Evolutionary conservation across 306 rosid genomes (phyloP), one percentile per base, ranked within the genome.

Genomic region (barrel medic (Medicago truncatula)): DNA sequence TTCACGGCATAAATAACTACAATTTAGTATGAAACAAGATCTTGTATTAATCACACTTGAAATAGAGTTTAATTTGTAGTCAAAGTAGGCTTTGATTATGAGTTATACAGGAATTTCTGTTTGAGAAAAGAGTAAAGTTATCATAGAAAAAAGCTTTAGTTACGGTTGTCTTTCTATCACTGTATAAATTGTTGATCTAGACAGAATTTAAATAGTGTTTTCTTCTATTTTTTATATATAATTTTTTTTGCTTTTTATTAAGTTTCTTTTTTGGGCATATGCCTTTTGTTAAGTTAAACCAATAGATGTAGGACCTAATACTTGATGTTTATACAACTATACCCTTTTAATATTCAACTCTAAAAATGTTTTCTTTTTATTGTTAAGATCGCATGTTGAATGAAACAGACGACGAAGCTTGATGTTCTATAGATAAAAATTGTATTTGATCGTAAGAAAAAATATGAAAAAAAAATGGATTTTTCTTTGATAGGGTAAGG

Each of bases 41-140:
- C 21, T 28, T 61, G 34, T 72, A 62, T 9, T 13, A 70, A 61
- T 60, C 28, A 23, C 18, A 17, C 34, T 64, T 68, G 57, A 12
- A 13, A 28, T n/a, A 16, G 12, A 5, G 39, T 67, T 69, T 12
- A 39, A 36, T 38, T 62, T 40, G 36, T 50, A n/a, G 71, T 58
- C 9, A 58, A 58, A 58, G 31, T 54, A 20, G 3, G 64, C 64
- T 23, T 58, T 58, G 36, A 58, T 13, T 23, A 58, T 21, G 36
- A 23, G 16, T 12, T 58, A 46, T 46, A 23, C 16, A 58, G 14
- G 4, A 58, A 58, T n/a, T 58, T 21, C 36, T 11, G 4, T 3
- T 58, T 34, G 40, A 17, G 23, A 31, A 67, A 62, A 76, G 81
- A 72, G 76, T 76, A 80, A 84, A 76, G 83, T 46, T 9, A 47